Evolutionary conservation across 108 stramenopile species (phyloP), one percentile per base, ranked within the genome.

Genomic region (Cylindrotheca fusiformis): DNA sequence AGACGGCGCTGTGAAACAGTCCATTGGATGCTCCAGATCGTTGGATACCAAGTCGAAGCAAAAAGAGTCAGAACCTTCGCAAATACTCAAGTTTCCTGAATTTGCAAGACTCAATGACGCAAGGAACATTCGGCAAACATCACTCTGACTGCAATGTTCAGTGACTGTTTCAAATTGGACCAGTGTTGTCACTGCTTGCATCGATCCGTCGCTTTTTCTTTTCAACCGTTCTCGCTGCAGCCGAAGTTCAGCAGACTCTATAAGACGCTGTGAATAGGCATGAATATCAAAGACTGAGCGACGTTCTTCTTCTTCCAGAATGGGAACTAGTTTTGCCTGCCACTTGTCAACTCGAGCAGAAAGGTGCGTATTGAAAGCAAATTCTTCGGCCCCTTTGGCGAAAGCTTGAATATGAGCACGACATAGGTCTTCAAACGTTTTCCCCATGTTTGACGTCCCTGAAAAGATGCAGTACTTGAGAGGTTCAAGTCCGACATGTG

Each of bases 121-220:
- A 27, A 99, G 72, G 79, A 99, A 99, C 26, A 93, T 48, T 17
- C 98, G 93, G 56, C 96, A 97, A 0, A 99, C 95, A 67, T 99
- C 97, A 65, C 85, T 92, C 18, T 72, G 84, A 22, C 88, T 76
- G 20, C 68, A 60, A 55, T 57, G 49, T 31, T 60, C 27, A 5
- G 81, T 72, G 19, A 84, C 71, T 12, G 44, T 44, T 32, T 28
- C 27, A 59, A 88, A 88, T 8, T 74, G 70, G 4, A 68, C 72
- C 49, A 59, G 61, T n/a, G 52, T 24, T 41, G 51, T 63, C 1
- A 26, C 4, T 32, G 63, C 51, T 48, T 62, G 58, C 5, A 25
- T 18, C 8, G 26, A 32, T 25, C 72, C 63, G 46, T 71, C 55
- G 46, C 71, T 65, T 22, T 77, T 60, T 24, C 67, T 50, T 81